Base-by-base conservation (phyloP, 2,329 filamentous ascomycete genomes). In the Purpureocillium takamizusanense region DNA sequence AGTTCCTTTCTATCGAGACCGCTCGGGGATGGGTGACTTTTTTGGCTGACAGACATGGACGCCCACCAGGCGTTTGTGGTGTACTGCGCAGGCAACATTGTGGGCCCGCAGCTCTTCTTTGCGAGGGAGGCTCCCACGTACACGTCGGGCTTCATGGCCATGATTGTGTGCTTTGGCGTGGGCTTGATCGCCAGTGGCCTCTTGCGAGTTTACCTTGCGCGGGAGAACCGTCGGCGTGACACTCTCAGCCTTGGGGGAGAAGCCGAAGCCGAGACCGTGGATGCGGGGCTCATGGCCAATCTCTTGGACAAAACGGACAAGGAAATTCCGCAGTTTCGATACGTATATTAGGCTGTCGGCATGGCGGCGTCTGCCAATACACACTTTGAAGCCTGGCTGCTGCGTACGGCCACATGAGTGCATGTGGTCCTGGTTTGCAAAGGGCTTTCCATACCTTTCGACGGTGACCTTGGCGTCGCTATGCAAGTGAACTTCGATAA, bases 41-140 rank as follows among this genome's bases (percentile, higher is more conserved):
- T 25, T 18, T n/a, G 11, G n/a, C n/a, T n/a, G n/a, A n/a, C n/a
- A n/a, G n/a, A n/a, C n/a, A n/a, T n/a, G n/a, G n/a, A n/a, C n/a
- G n/a, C n/a, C n/a, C n/a, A n/a, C 6, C 10, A 49, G 47, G 39
- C 74, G 42, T 81, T 81, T 49, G 62, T 81, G 32, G 67, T 70
- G 1, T 80, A 76, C 68, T 73, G 72, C 31, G 59, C 66, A 0
- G 78, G 78, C 1, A 82, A 82, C 49, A 72, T 77, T 7, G 69
- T 76, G 28, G 76, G 72, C 0, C 75, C 76, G 0, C 75, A 79
- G 49, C 65, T 78, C 3, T 81, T 80, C 59, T 59, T 74, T 13
- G 58, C 63, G n/a, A 57, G 55, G 32, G 74, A 83, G 50, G 65
- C 67, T 0, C 79, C 79, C 0, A 59, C 66, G 2, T 85, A 83